A percentile compares a stretch with the other conserved stretches of the same genome.
phyloP scores from a whole-genome alignment of 1,139 yeast species.

The Suhomyces bokatorum region DNA sequence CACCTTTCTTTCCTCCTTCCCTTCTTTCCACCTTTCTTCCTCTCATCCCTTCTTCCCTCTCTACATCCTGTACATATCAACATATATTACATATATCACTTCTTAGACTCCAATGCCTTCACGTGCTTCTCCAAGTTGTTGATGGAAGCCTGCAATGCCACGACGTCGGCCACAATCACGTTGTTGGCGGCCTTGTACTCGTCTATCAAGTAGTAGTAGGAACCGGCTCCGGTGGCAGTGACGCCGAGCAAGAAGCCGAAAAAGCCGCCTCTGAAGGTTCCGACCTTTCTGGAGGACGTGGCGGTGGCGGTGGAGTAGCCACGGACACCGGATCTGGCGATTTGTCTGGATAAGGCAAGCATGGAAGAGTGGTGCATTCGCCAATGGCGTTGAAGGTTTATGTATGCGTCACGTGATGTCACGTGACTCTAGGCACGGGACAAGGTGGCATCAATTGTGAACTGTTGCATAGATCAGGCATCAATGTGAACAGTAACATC shows the following conservation, averaged over 20 bases:
- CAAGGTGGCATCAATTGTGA: too few relatives aligned
- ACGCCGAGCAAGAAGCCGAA: slow-evolving; percentile 80
- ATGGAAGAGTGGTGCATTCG: slow-evolving; percentile 7
- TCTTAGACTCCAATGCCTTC: slow-evolving; percentile 50
- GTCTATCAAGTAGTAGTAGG: slow-evolving; percentile 76
- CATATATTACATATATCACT: slow-evolving; percentile 18
- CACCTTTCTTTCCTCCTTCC: too few relatives aligned
- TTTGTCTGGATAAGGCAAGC: slow-evolving; percentile 25
- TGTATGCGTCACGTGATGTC: neutral
- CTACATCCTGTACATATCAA: slow-evolving; percentile 1
- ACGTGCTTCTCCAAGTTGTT: slow-evolving; percentile 67
- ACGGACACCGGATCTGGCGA: slow-evolving; percentile 25
- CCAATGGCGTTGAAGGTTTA: neutral
- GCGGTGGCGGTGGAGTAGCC: slow-evolving; percentile 35
- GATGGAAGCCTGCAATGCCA: slow-evolving; percentile 67
- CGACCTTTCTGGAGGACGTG: slow-evolving; percentile 43
- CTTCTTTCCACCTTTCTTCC: too few relatives aligned
- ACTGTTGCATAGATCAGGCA: too few relatives aligned
- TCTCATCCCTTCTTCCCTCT: neutral
- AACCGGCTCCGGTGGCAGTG: slow-evolving; percentile 68
- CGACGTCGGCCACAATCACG: slow-evolving; percentile 73
- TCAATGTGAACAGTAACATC: too few relatives aligned
- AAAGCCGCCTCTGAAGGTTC: slow-evolving; percentile 67
- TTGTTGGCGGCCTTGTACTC: slow-evolving; percentile 73
- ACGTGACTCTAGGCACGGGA: too few relatives aligned